Evolutionary conservation across 2,329 filamentous ascomycete species (phyloP).

Genomic region (Botrytis aclada): DNA sequence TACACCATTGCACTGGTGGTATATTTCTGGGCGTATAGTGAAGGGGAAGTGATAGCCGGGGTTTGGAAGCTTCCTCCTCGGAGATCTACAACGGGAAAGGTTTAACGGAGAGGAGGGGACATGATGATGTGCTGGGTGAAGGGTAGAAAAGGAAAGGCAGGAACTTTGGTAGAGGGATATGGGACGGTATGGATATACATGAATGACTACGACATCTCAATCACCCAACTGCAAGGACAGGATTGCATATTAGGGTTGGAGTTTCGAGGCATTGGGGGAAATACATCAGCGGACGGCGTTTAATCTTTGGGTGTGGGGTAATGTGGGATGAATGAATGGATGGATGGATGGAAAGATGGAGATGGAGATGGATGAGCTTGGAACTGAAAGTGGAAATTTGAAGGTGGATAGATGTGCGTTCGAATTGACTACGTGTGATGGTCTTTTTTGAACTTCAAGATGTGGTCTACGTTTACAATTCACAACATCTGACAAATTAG

Average conservation of each 20-base stretch:
- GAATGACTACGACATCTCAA: slow-evolving; percentile 5
- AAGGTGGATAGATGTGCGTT: background rate
- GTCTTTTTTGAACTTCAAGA: background rate
- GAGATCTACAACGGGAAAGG: slow-evolving; percentile 27
- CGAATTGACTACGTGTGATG: background rate
- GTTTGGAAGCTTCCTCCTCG: slow-evolving; percentile 36
- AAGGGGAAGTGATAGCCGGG: slow-evolving; percentile 73
- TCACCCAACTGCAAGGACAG: slow-evolving; percentile 2
- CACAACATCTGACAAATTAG: background rate
- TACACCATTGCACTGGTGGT: slow-evolving; percentile 81
- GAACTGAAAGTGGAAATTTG: background rate
- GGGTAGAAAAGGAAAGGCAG: background rate
- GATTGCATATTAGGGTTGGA: background rate
- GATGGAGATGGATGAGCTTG: background rate
- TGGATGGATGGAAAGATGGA: background rate
- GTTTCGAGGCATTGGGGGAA: background rate
- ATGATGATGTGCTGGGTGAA: background rate
- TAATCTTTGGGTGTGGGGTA: background rate
- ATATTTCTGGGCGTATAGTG: slow-evolving; percentile 96
- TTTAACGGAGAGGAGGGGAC: slow-evolving; percentile 23
- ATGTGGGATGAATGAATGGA: background rate
- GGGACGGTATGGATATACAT: slow-evolving; percentile 4
- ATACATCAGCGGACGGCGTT: slow-evolving; percentile 18
- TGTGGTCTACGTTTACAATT: background rate
- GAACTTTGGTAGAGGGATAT: background rate